Base-by-base conservation (phyloP, 2,329 filamentous ascomycete species). In the Botryotinia narcissicola region DNA sequence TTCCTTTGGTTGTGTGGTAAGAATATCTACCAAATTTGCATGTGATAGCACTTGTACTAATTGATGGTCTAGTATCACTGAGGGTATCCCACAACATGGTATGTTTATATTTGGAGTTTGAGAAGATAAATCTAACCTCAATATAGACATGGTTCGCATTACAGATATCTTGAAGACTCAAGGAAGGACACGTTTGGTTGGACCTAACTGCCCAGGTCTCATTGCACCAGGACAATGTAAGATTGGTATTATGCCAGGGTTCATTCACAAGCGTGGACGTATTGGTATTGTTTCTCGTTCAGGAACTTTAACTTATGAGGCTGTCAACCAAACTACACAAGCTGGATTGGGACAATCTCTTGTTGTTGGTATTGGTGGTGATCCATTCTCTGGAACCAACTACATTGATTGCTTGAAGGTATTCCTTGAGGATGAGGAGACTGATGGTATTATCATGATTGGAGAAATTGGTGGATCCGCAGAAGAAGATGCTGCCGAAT, bases 361-460 rank as follows among this genome's bases (percentile, higher is more conserved):
- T 80, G 96, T 99, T 81, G 93, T 99, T 81, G 96, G 96, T 82
- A 98, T 99, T 81, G 96, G 96, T 77, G 96, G 96, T 86, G 96
- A 99, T 86, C 96, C 96, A 80, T 99, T 99, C 89, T 95, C 92
- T 81, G 96, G 96, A 80, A 98, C 96, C 85, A 98, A 97, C 90
- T 99, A 98, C 88, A 98, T 99, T 85, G 96, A 99, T 89, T 98
- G 95, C 89, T 89, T 99, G 80, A 93, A 93, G 83, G 94, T 98
- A 82, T 99, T 99, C 90, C 90, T 97, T 80, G 88, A 97, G 84
- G 96, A 99, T 84, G 89, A 92, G 83, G 94, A 97, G 87, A 99
- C 96, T 57, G 96, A 99, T 83, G 96, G 96, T 82, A 98, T 99
- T 86, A 98, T 99, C 87, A 98, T 99, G 96, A 98, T 99, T 83